Base-by-base conservation (phyloP, 139 green algal genomes). In the Chlorella sp. region DNA sequence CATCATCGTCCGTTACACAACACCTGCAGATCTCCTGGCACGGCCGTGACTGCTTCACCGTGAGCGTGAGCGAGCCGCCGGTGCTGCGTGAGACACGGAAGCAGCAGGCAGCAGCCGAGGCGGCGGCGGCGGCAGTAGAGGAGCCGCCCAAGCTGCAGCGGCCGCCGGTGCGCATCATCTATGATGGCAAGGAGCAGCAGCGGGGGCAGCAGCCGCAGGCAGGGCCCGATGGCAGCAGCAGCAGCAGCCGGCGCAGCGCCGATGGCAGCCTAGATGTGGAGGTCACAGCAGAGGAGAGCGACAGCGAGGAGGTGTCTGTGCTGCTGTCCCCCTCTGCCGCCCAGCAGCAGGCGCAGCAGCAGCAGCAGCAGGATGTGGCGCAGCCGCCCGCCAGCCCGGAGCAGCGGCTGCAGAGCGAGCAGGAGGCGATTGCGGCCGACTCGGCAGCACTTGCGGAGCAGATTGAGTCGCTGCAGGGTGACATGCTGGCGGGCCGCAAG, bases 11-110 rank as follows among this genome's bases (percentile, higher is more conserved):
- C n/a, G n/a, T n/a, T n/a, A n/a, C n/a, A n/a, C n/a, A n/a, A n/a
- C n/a, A 30, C 30, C 15, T 44, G 15, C 65, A 73, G 30, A 74
- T 75, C 69, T 57, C 69, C 3, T 87, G 90, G 83, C 28, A 84
- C 25, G 85, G 89, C 34, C 87, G 89, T 38, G 87, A 94, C 82
- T 55, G 56, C 21, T 93, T 94, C 63, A 78, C 78, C 3, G 87
- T 93, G 25, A 72, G 44, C 0, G 82, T 93, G 6, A 83, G 55
- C 41, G 78, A 87, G 55, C 60, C 80, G 23, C 80, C 65, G 0
- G 32, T 23, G 23, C n/a, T 78, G 21, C 67, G 38, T 34, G 39
- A 32, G 11, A 67, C 67, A 39, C 30, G 67, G 65, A 47, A 62
- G 30, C 18, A 70, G 56, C 25, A 60, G 39, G 34, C 15, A 16